A percentile compares a stretch with the other conserved stretches of the same genome.
Conservation (phyloP, 345 rosid species). For the Sapria himalayana region DNA sequence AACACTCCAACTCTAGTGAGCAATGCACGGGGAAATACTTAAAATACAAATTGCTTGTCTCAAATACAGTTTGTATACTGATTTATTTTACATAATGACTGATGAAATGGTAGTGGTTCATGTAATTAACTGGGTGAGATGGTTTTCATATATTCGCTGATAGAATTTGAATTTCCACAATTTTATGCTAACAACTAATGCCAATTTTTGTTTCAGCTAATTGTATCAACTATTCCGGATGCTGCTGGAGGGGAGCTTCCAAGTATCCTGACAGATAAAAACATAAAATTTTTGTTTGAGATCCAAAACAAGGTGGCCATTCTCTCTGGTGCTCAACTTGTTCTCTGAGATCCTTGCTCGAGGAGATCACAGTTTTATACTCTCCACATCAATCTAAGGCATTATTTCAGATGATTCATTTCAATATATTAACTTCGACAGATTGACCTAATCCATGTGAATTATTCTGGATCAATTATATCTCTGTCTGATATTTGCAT, state of each 20-base stretch:
- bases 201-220: conserved; percentile 31
- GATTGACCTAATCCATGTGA: conserved; percentile 71
- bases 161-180: no score
- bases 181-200: conserved; percentile 9
- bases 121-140: no score
- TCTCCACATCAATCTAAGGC: background rate
- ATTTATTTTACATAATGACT: no score
- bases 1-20: no score
- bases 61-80: no score
- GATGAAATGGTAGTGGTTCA: no score
- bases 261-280: conserved; percentile 62
- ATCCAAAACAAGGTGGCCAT: conserved; percentile 67
- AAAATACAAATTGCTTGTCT: no score
- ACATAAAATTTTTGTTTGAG: conserved; percentile 76
- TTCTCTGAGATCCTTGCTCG: background rate
- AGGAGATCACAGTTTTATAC: background rate
- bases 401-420: conserved; percentile 4
- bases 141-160: no score
- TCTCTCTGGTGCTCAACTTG: conserved; percentile 7
- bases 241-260: conserved; percentile 25
- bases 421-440: conserved; percentile 14
- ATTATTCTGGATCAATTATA: conserved; percentile 61
- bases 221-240: conserved; percentile 58
- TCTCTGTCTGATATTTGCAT: conserved; percentile 78
- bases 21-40: no score